Conservation (phyloP, 331 rosid genomes). For the Quercus lobata region DNA sequence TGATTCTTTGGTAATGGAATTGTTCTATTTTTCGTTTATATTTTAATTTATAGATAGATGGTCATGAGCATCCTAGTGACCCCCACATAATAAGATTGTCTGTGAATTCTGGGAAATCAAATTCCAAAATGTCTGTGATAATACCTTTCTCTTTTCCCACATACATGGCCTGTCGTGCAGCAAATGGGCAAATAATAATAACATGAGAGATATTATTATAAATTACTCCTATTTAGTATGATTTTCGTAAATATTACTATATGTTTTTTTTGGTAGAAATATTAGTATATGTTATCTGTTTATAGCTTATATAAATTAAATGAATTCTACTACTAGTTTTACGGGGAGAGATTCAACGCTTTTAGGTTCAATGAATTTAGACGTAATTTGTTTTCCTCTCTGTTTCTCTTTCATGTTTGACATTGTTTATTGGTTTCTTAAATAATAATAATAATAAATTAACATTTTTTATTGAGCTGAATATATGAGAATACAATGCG, state of each 20-base stretch:
- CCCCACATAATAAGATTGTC: neutral
- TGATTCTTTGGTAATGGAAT: neutral
- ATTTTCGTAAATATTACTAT: too few relatives aligned
- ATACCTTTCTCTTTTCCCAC: too few relatives aligned
- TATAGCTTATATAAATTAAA: too few relatives aligned
- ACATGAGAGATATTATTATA: too few relatives aligned
- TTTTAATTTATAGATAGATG: neutral
- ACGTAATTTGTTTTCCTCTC: neutral
- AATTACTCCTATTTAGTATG: too few relatives aligned
- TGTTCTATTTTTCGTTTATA: neutral
- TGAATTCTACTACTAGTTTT: neutral
- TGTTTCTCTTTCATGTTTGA: neutral
- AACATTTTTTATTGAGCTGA: neutral
- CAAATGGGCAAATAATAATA: neutral
- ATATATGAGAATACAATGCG: too few relatives aligned
- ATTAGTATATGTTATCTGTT: neutral
- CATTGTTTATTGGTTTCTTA: neutral
- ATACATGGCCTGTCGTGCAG: too few relatives aligned
- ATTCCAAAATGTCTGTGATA: too few relatives aligned
- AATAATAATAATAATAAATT: too few relatives aligned
- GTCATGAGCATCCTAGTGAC: neutral
- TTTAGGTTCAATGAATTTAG: constrained; percentile 8
- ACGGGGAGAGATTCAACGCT: neutral
- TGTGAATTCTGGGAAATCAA: too few relatives aligned
- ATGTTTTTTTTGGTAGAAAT: too few relatives aligned